Percentiles rank a stretch among this genome's conserved stretches.
Evolutionary conservation across 768 basidiomycete species (phyloP).

Genomic region (Gloeopeniophorella convolvens): DNA sequence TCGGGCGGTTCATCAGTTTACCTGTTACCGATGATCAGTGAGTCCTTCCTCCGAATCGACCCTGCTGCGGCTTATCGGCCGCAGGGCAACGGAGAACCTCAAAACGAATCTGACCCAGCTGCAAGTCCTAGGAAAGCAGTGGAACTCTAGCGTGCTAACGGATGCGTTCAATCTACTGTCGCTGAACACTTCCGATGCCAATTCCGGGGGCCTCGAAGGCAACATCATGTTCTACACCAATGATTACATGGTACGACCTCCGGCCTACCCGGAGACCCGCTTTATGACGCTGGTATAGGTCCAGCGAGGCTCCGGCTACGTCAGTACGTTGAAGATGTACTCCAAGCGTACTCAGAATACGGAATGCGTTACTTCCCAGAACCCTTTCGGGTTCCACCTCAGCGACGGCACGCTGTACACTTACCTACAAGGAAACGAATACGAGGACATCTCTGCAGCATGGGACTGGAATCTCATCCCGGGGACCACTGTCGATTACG

Average conservation of each 20-base stretch:
- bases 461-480: constrained; percentile 75
- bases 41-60: constrained; percentile 19
- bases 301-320: constrained; percentile 51
- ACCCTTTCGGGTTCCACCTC: constrained; percentile 64
- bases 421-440: constrained; percentile 55
- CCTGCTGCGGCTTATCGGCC: too few relatives aligned
- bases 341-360: constrained; percentile 52
- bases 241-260: constrained; percentile 52
- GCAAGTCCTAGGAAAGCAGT: constrained; percentile 42
- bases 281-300: constrained; percentile 34
- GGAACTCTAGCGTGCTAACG: constrained; percentile 39
- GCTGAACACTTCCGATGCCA: constrained; percentile 38
- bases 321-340: constrained; percentile 55
- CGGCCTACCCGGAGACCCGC: background rate
- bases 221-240: constrained; percentile 59
- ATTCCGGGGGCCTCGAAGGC: constrained; percentile 45
- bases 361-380: constrained; percentile 56
- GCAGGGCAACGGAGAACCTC: constrained; percentile 47
- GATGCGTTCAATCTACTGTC: constrained; percentile 37
- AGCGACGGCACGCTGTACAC: constrained; percentile 55
- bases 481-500: constrained; percentile 59
- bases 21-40: constrained; percentile 41
- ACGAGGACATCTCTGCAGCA: constrained; percentile 58
- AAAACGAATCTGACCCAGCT: constrained; percentile 50
- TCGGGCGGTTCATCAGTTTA: constrained; percentile 58